Conservation (phyloP, 2,329 filamentous ascomycete species). For the Knoxdaviesia capensis region DNA sequence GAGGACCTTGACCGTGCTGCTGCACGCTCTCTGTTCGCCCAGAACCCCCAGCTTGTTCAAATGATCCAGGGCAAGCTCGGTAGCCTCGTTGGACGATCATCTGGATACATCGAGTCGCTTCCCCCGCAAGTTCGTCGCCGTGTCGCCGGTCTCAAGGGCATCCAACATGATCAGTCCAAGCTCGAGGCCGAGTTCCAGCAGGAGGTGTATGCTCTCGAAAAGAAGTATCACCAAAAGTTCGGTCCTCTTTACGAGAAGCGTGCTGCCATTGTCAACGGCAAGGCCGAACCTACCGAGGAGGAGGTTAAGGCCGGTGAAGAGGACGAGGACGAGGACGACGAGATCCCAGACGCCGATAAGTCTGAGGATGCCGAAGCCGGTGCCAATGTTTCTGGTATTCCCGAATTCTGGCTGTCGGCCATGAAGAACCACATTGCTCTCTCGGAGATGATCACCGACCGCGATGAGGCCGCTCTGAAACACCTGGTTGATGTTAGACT, state of each 20-base stretch:
- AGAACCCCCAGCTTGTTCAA: conserved; percentile 83
- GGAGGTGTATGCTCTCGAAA: conserved; percentile 93
- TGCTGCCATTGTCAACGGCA: conserved; percentile 78
- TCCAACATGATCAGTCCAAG: conserved; percentile 97
- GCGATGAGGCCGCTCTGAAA: conserved; percentile 86
- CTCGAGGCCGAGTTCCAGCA: conserved; percentile 97
- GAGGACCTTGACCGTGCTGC: conserved; percentile 83
- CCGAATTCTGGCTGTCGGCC: conserved; percentile 97
- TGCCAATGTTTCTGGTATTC: conserved; percentile 54
- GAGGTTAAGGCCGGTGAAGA: conserved; percentile 77
- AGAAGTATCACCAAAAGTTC: conserved; percentile 99
- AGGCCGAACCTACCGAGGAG: conserved; percentile 63
- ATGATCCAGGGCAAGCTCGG: conserved; percentile 98
- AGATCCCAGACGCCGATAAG: conserved; percentile 33
- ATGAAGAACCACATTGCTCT: conserved; percentile 99
- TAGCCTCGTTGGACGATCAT: conserved; percentile 81
- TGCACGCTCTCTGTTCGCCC: conserved; percentile 69
- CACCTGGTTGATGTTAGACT: conserved; percentile 83
- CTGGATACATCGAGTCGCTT: conserved; percentile 93
- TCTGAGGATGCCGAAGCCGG: conserved; percentile 31
- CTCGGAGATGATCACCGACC: conserved; percentile 95
- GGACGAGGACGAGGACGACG: conserved; percentile 49
- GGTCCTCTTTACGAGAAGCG: conserved; percentile 94
- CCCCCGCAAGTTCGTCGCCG: conserved; percentile 77
- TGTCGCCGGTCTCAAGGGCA: conserved; percentile 87